phyloP scores from a whole-genome alignment of 176 grass and related monocot genomes.

The Ampelocalamus luodianensis region DNA sequence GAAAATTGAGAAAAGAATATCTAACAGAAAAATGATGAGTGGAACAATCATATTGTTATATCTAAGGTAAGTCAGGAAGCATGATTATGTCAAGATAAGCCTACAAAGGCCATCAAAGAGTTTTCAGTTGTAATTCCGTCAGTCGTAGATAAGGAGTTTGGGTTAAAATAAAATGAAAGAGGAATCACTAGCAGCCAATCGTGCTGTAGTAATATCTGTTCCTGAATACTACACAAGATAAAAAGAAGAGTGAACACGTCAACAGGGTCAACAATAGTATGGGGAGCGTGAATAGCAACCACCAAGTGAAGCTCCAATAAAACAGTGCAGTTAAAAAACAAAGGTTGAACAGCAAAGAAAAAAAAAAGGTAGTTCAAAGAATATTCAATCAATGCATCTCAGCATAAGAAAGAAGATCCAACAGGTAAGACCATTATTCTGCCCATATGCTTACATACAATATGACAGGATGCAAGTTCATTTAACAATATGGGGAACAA shows the following conservation, averaged over 20 bases:
- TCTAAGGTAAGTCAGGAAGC: neutral
- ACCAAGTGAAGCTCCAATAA: neutral
- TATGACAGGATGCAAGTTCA: neutral
- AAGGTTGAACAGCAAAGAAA: neutral
- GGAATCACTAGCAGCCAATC: neutral
- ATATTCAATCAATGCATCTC: neutral
- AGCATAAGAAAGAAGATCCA: neutral
- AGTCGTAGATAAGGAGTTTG: neutral
- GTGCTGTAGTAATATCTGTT: neutral
- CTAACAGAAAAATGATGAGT: neutral
- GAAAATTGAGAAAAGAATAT: neutral
- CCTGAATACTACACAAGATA: neutral
- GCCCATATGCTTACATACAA: neutral
- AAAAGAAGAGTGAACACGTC: neutral
- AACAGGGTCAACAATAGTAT: neutral
- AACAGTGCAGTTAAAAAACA: neutral
- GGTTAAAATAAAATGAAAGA: neutral
- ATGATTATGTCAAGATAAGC: conserved; percentile 1
- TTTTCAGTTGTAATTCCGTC: neutral
- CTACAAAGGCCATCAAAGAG: neutral
- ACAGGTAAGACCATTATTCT: neutral
- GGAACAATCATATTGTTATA: conserved; percentile 2
- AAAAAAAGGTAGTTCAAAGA: neutral
- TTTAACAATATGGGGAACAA: neutral
- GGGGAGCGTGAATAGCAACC: neutral